Evolutionary conservation across 2,329 filamentous ascomycete genomes (phyloP), one percentile per base, ranked within the genome.

Genomic region (Paecilomyces dactylethromorphus): DNA sequence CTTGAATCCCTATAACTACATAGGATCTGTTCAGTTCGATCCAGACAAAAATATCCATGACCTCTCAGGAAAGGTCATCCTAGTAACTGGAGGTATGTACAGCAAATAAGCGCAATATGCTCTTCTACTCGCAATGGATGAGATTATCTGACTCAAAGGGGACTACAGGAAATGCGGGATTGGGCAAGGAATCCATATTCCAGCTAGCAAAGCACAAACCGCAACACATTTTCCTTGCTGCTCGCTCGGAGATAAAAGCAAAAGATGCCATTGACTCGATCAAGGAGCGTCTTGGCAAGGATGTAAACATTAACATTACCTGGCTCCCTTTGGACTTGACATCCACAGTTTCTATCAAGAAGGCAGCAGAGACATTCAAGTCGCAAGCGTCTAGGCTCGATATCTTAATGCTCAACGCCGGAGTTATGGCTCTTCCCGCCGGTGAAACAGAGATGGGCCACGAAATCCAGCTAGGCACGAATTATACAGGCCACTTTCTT

Each of bases 141-240:
- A 45, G 10, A 6, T 3, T 45, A n/a, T 7, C 15, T 18, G 18
- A 45, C 39, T 45, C 6, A 45, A 45, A 7, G 15, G 11, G 18
- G 8, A 18, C n/a, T 7, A 18, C 39, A 73, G 70, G 70, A 59
- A 83, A 80, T 57, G 68, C 73, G n/a, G 81, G 81, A 0, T 73
- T 84, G 0, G 81, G 82, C 24, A 74, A 71, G 58, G 71, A 74
- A 58, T 74, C 74, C 3, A 68, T 79, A 45, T 63, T 74, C 12
- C 71, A 74, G 3, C 69, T 81, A 7, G 73, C 76, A 12, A 71
- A 72, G 56, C 78, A 79, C 61, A 66, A 75, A 64, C 62, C 79
- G 65, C 59, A 63, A 3, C 70, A 71, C 24, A 69, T 78, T 22
- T 77, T 69, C 53, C 65, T 78, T 4, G 74, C 68, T 29, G 78